Evolutionary conservation across 805 yeast species (phyloP).

Genomic region (Candida palmyrensis): DNA sequence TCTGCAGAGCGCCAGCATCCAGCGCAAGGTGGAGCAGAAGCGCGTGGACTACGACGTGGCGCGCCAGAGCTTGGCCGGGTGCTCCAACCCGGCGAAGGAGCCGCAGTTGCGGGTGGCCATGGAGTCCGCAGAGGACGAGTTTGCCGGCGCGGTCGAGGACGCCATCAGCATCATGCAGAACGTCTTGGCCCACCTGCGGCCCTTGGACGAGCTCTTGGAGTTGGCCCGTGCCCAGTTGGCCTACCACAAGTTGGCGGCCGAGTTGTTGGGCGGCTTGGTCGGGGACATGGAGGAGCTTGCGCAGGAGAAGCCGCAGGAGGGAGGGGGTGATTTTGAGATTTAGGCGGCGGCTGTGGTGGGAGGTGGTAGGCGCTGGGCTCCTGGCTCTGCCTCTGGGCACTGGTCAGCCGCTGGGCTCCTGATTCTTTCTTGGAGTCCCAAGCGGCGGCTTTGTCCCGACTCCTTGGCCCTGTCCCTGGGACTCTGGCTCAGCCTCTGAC

Average conservation of each 20-base stretch:
- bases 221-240: conserved; percentile 76
- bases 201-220: conserved; percentile 62
- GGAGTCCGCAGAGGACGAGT: conserved; percentile 84
- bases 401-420: too few relatives aligned
- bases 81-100: conserved; percentile 47
- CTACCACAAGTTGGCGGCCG: conserved; percentile 71
- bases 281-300: conserved; percentile 59
- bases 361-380: conserved; percentile 1
- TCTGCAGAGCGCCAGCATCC: conserved; percentile 59
- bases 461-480: too few relatives aligned
- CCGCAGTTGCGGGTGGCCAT: conserved; percentile 70
- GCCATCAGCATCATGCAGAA: conserved; percentile 80
- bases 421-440: too few relatives aligned
- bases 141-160: conserved; percentile 85
- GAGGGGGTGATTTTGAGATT: conserved; percentile 26
- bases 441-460: too few relatives aligned
- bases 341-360: too few relatives aligned
- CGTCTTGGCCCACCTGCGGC: conserved; percentile 66
- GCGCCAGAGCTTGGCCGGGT: conserved; percentile 40
- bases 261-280: conserved; percentile 57
- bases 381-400: too few relatives aligned
- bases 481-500: too few relatives aligned
- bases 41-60: conserved; percentile 78
- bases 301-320: conserved; percentile 33
- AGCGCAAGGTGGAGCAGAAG: conserved; percentile 71